Conservation (phyloP, 768 basidiomycete genomes). For the Auriscalpium microsporum region DNA sequence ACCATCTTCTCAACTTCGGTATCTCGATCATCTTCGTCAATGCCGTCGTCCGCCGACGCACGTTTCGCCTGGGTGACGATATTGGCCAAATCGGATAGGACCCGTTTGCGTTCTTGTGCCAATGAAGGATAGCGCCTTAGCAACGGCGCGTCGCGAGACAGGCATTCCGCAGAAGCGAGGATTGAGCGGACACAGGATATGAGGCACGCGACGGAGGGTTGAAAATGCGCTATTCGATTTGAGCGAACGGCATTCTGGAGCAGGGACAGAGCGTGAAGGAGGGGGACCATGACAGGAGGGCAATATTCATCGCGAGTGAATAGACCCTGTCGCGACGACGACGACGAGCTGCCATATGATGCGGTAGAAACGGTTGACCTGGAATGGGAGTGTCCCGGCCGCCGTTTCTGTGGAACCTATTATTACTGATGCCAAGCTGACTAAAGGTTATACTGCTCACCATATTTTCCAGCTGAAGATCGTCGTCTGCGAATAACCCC, state of each 20-base stretch:
- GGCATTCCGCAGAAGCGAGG: conserved; percentile 73
- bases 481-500: conserved; percentile 50
- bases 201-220: conserved; percentile 89
- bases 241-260: conserved; percentile 77
- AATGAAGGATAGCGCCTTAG: conserved; percentile 60
- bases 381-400: conserved; percentile 20
- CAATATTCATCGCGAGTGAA: conserved; percentile 35
- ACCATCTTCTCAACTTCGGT: conserved; percentile 72
- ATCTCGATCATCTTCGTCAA: conserved; percentile 40
- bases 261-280: conserved; percentile 78
- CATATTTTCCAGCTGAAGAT: conserved; percentile 33
- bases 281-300: conserved; percentile 72
- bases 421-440: background rate
- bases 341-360: conserved; percentile 2
- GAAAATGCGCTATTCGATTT: conserved; percentile 77
- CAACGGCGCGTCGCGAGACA: conserved; percentile 71
- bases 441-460: conserved; percentile 25
- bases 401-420: conserved; percentile 4
- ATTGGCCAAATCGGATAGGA: conserved; percentile 71
- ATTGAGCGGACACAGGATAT: conserved; percentile 90
- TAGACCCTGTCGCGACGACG: conserved; percentile 6
- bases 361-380: conserved; percentile 3
- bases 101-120: conserved; percentile 69
- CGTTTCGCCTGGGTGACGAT: conserved; percentile 76
- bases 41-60: conserved; percentile 41